Base-by-base conservation (phyloP, 78 protist species). In the Protostelium mycophagum region DNA sequence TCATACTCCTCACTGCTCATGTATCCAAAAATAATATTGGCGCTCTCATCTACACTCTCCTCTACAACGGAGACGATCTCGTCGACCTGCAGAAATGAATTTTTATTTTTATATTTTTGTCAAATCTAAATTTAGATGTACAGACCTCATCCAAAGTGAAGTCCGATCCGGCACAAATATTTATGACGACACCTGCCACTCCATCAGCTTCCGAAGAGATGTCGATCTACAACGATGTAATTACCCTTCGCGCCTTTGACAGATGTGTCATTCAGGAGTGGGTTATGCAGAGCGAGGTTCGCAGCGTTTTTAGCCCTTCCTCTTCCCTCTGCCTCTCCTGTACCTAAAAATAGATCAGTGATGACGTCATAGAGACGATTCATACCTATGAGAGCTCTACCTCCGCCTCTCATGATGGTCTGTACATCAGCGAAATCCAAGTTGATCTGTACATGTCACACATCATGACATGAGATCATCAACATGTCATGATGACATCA, bases 381-480 rank as follows among this genome's bases (percentile, higher is more conserved):
- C n/a, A n/a, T n/a, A 63, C 96, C 97, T 92, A 95, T 95, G 23
- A 93, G 29, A 1, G 97, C 95, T 84, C 91, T 91, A 1, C 97
- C 97, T 31, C 91, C 90, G 63, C 91, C 91, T 34, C 92, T 36
- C 96, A 96, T 95, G 83, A 95, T 91, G 25, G 96, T 35, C 36
- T 63, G 39, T 37, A 96, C 98, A 85, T 96, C 98, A 0, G 98
- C 98, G 38, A 96, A 96, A 88, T 96, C 98, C 16, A 96, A 86
- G 88, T 96, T 96, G 91, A 96, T 95, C 10, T 96, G 92, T 0
- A 95, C 34, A 85, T 25, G n/a, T n/a, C 28, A 83, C 84, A n/a
- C 37, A n/a, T 29, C 28, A 83, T 29, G 29, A 83, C 28, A 29
- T 29, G 84, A 28, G 29, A 83, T 83, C 28, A 83, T n/a, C 28